Evolutionary conservation across 371 early-diverging fungal genomes (phyloP), one percentile per base, ranked within the genome.

Genomic region (Mortierella sp.): DNA sequence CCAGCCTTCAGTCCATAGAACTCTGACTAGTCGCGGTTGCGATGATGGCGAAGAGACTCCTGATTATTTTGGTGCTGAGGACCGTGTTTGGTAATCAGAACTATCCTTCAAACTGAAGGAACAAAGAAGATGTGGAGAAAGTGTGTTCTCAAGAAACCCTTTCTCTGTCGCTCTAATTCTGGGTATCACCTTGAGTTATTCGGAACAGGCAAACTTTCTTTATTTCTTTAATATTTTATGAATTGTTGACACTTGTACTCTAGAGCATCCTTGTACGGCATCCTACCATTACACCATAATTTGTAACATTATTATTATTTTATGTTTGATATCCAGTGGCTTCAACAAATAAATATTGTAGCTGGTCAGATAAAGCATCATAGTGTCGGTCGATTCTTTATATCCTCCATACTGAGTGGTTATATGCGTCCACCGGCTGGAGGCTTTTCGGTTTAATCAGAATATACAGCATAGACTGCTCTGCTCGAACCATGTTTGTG

Each of bases 51-150:
- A 61, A 3, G 80, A 79, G 47, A 45, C 66, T 0, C 73, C 80
- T 47, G 80, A 79, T 22, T 79, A 73, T 31, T 79, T 79, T 73
- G 78, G 68, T 31, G 45, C 67, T 6, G 80, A 70, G 32, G 80
- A 73, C n/a, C 80, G 80, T 34, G 80, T 79, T 31, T 79, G 80
- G 80, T 80, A 74, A 62, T 69, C 53, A 32, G 58, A 32, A 6
- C 17, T 6, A 3, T 54, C 28, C 15, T 47, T 22, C 47, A 47
- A 15, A 40, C 13, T n/a, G n/a, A n/a, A n/a, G n/a, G n/a, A n/a
- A n/a, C 19, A 22, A 47, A 47, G 15, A 47, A 19, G 10, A 47
- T 10, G 8, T 17, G 22, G 1, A 19, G 47, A 47, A 6, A 47
- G 17, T 47, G 47, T 47, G n/a, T 55, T 8, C 28, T 55, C 5